phyloP scores from a whole-genome alignment of 441 rosid species.

The Capsella rubella region DNA sequence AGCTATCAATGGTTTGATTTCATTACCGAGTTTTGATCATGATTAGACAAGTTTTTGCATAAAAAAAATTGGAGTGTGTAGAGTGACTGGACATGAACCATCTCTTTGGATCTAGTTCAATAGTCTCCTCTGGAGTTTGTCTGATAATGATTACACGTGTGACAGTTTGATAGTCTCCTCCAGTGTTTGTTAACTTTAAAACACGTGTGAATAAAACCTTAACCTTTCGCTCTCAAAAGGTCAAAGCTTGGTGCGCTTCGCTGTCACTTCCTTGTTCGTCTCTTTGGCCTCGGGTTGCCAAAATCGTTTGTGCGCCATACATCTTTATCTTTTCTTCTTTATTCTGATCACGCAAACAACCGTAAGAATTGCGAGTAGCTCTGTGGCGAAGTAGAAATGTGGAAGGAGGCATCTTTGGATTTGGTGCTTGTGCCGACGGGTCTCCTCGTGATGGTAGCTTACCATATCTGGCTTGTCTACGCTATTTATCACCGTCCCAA shows the following conservation, averaged over 20 bases:
- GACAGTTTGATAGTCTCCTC: neutral
- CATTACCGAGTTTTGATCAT: too few relatives aligned
- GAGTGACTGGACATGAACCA: too few relatives aligned
- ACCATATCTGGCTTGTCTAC: conserved; percentile 75
- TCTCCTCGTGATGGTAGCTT: conserved; percentile 53
- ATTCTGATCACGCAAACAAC: conserved; percentile 24
- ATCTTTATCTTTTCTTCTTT: conserved; percentile 5
- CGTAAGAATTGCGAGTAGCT: neutral
- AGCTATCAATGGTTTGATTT: too few relatives aligned
- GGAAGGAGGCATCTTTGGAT: conserved; percentile 65
- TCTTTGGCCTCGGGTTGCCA: neutral
- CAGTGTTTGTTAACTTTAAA: neutral
- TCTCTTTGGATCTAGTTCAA: too few relatives aligned
- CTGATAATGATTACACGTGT: conserved; percentile 19
- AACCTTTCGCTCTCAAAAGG: neutral
- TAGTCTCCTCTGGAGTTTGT: neutral
- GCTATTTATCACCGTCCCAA: conserved; percentile 55
- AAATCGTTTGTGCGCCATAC: neutral
- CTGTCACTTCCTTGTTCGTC: conserved; percentile 16
- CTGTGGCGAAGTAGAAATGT: conserved; percentile 22
- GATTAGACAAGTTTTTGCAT: too few relatives aligned
- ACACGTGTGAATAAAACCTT: conserved; percentile 16
- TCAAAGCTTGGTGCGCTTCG: neutral
- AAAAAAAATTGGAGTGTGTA: too few relatives aligned
- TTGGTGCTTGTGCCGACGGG: conserved; percentile 69